Conservation (phyloP, 768 basidiomycete genomes). For the Suillus hirtellus region DNA sequence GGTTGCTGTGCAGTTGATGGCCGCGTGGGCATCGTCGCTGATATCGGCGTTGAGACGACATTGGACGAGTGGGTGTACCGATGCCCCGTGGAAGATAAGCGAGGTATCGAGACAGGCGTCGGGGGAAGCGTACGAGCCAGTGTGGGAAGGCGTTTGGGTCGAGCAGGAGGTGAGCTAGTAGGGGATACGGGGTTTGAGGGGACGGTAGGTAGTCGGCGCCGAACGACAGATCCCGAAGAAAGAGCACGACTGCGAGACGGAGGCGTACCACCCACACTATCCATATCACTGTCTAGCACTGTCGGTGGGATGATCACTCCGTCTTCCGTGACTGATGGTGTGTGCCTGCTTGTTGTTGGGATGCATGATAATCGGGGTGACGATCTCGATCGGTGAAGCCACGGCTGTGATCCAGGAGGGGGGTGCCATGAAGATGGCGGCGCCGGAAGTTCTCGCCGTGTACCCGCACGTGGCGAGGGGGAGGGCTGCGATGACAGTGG, state of each 20-base stretch:
- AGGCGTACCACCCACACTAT: slow-evolving; percentile 13
- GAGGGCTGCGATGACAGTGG: slow-evolving; percentile 24
- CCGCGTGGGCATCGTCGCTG: slow-evolving; percentile 6
- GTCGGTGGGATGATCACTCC: slow-evolving; percentile 16
- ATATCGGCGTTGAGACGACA: background rate
- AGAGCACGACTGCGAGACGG: slow-evolving; percentile 20
- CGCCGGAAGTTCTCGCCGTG: slow-evolving; percentile 30
- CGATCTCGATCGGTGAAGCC: slow-evolving; percentile 37
- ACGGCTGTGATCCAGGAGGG: slow-evolving; percentile 28
- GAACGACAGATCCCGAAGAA: slow-evolving; percentile 23
- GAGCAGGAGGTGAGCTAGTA: slow-evolving; percentile 20
- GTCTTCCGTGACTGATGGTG: slow-evolving; percentile 11
- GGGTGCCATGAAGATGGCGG: slow-evolving; percentile 34
- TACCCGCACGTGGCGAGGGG: slow-evolving; percentile 17
- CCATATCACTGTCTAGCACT: slow-evolving; percentile 20
- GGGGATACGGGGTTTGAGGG: slow-evolving; percentile 28
- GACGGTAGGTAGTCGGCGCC: slow-evolving; percentile 31
- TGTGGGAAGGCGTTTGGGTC: slow-evolving; percentile 3
- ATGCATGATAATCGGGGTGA: slow-evolving; percentile 34
- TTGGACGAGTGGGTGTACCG: slow-evolving; percentile 24
- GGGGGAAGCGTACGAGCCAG: slow-evolving; percentile 42
- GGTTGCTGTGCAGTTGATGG: slow-evolving; percentile 16
- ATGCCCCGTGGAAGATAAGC: slow-evolving; percentile 21
- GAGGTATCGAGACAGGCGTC: slow-evolving; percentile 32
- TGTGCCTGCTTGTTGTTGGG: slow-evolving; percentile 8